phyloP scores from a whole-genome alignment of 169 alveolate species.

The Toxoplasma gondii region DNA sequence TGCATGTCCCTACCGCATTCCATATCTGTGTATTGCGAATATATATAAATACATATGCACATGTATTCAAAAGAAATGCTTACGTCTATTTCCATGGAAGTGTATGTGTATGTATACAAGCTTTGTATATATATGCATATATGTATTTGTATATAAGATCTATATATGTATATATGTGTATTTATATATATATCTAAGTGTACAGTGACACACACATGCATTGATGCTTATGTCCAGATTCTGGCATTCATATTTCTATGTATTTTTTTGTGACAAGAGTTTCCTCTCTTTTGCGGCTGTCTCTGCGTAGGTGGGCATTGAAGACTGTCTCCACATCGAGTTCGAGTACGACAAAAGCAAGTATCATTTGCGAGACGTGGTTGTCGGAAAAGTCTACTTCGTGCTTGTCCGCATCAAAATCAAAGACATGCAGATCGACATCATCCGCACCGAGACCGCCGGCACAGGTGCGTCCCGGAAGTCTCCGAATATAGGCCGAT shows the following conservation, averaged over 20 bases:
- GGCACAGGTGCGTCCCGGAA: constrained; percentile 50
- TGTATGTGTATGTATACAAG: not conserved
- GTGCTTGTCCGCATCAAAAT: constrained; percentile 97
- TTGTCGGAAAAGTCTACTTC: constrained; percentile 97
- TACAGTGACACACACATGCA: too few relatives aligned
- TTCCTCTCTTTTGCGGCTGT: not conserved
- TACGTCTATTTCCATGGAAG: too few relatives aligned
- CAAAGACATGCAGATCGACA: constrained; percentile 95
- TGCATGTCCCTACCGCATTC: not conserved
- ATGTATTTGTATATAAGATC: not conserved
- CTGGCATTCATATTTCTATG: too few relatives aligned
- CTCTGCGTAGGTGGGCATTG: constrained; percentile 94
- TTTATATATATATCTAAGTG: too few relatives aligned
- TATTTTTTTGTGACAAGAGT: not conserved
- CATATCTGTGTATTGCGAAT: not conserved
- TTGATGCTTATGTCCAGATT: too few relatives aligned
- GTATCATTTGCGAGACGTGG: constrained; percentile 96
- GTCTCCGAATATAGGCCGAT: not conserved
- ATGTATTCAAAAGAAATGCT: not conserved
- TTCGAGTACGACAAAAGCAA: constrained; percentile 90
- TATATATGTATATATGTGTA: not conserved
- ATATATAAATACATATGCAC: not conserved
- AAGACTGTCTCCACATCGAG: constrained; percentile 93
- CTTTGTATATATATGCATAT: not conserved
- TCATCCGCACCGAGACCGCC: constrained; percentile 72